Evolutionary conservation across 2,329 filamentous ascomycete genomes (phyloP), one percentile per base, ranked within the genome.

Genomic region (Leptosphaerulina australis): DNA sequence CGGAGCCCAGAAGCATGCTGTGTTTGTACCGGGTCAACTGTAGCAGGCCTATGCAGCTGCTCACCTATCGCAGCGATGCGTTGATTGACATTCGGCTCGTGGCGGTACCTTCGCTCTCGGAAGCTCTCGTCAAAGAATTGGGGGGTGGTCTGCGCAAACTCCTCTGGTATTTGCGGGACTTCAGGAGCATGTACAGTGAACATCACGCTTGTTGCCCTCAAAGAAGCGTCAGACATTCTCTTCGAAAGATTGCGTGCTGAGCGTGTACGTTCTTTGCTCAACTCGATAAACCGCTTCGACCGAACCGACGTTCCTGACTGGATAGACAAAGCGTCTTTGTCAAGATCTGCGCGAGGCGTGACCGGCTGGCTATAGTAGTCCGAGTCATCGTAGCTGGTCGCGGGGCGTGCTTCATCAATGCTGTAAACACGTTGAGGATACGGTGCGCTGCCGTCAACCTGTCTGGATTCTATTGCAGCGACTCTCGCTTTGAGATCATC

Each of bases 341-440:
- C 43, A 12, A 21, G 3, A 7, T 39, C 43, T 29, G 25, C 38
- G 4, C 44, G 63, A 28, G 69, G 70, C 18, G 68, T 71, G 6
- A 51, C 60, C 31, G 68, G 65, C 46, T 71, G 69, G 37, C 69
- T 72, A 51, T 69, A 73, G 44, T 73, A 73, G 35, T 73, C 70
- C 14, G 70, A 73, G 38, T 70, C 67, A 29, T 67, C 66, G 35
- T 71, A 63, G 26, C 63, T 67, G 8, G 69, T 72, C n/a, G 69
- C 69, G n/a, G 68, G 67, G 5, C 67, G 59, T 4, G 66, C 64
- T 31, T 70, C 70, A 28, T 72, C 67, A 20, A 71, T 67, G 44
- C 67, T 71, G 30, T 63, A 63, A 26, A 70, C 53, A 14, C 61
- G 61, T n/a, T 54, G 44, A 8, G 64, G 64, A 31, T 56, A 61